Percentiles rank a stretch among this genome's conserved stretches.
These are phyloP conservation scores for Debaryomyces robertsiae DNA, from an alignment of 1,139 yeast genomes.

Conservation along the genomic window DNA sequence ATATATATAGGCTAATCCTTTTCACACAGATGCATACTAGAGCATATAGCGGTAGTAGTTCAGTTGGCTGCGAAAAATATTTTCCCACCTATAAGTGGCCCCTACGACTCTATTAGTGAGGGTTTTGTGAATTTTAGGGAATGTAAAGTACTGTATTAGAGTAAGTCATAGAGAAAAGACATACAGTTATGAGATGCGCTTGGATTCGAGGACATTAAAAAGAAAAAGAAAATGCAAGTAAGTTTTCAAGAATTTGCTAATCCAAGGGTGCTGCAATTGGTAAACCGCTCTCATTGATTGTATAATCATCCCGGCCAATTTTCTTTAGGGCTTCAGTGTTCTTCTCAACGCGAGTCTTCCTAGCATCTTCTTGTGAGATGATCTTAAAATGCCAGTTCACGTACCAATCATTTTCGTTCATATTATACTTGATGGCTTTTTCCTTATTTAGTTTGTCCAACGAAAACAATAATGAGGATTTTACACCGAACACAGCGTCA, in stretches of 20 bases:
- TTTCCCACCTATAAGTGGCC: too few relatives aligned
- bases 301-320: conserved; percentile 12
- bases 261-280: conserved; percentile 15
- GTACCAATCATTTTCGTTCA: conserved; percentile 27
- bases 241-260: not conserved
- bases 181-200: too few relatives aligned
- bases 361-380: conserved; percentile 23
- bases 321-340: conserved; percentile 21
- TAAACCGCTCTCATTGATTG: conserved; percentile 21
- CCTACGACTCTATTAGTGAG: too few relatives aligned
- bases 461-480: conserved; percentile 22
- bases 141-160: too few relatives aligned
- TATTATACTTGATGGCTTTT: conserved; percentile 22
- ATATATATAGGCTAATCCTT: too few relatives aligned
- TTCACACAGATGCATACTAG: too few relatives aligned
- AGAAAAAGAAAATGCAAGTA: too few relatives aligned
- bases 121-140: too few relatives aligned
- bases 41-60: too few relatives aligned
- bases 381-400: conserved; percentile 28
- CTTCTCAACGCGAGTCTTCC: conserved; percentile 16
- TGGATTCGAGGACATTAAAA: too few relatives aligned
- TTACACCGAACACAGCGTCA: conserved; percentile 36
- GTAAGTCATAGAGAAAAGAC: too few relatives aligned
- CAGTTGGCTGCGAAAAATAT: too few relatives aligned
- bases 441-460: conserved; percentile 23